Evolutionary conservation across 192 early-diverging fungal species (phyloP), one percentile per base, ranked within the genome.

Genomic region (Rhizophagus prolifer): DNA sequence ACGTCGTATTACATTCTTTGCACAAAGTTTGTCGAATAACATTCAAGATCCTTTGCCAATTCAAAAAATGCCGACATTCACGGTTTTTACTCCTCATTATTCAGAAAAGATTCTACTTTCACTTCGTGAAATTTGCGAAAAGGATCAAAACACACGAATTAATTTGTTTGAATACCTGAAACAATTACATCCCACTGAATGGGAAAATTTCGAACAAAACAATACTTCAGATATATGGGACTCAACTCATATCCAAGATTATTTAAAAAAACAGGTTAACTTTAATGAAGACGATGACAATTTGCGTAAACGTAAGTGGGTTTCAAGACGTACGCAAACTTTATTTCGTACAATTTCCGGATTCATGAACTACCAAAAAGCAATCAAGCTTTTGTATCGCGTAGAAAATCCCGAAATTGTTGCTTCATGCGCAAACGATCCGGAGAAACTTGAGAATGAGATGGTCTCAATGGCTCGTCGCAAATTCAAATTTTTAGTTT

Each of bases 321-420:
- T 93, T 12, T 95, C 94, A 28, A 79, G 94, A 38, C 91, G 94
- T 31, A 89, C 91, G 31, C 94, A 96, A 81, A 95, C 94, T 0
- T 85, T 96, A 62, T 96, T 92, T 78, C 91, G 94, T 61, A 96
- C 94, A 9, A 89, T 95, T 46, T 91, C 91, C 38, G 94, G 94
- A 25, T 94, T 94, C 77, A 93, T 95, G 91, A 94, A 95, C 79
- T 95, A 95, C 75, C 83, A 87, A 77, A 94, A 93, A 83, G 94
- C 93, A 1, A 89, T 95, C 80, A 91, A 92, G 80, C 82, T 94
- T 7, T 82, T 94, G 25, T 92, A 94, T 75, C 87, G 91, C 23
- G 88, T 94, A 30, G 94, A 95, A 79, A 92, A 92, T 69, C 93
- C 92, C n/a, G 90, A 92, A 72, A 86, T 90, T 78, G 86, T 91